These are phyloP conservation scores for Thelephora terrestris DNA, from an alignment of 1,284 basidiomycete genomes.

Conservation along the genomic window DNA sequence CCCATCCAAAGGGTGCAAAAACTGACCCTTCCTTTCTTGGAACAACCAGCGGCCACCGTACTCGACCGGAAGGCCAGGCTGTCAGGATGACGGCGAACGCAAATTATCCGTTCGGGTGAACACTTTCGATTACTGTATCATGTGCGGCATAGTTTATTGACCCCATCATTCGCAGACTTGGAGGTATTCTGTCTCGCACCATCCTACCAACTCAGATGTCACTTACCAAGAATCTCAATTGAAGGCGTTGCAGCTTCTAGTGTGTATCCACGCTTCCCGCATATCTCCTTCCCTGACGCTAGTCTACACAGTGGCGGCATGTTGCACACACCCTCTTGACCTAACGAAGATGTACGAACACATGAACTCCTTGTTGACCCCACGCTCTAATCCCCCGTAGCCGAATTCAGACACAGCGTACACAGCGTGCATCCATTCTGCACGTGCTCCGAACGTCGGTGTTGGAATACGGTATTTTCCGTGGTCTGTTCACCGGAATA, in stretches of 20 bases:
- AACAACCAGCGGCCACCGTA: too few relatives aligned
- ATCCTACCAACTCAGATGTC: neutral
- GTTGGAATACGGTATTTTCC: conserved; percentile 45
- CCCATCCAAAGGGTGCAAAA: too few relatives aligned
- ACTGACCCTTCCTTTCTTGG: too few relatives aligned
- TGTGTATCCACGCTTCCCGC: conserved; percentile 28
- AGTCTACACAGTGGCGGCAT: conserved; percentile 61
- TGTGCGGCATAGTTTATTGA: neutral
- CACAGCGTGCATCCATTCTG: conserved; percentile 44
- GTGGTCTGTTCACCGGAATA: conserved; percentile 74
- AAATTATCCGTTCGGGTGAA: conserved; percentile 57
- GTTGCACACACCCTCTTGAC: conserved; percentile 80
- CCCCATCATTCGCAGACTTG: conserved; percentile 41
- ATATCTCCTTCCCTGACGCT: conserved; percentile 4
- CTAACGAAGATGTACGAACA: conserved; percentile 70
- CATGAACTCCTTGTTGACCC: conserved; percentile 7
- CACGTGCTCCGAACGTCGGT: conserved; percentile 48
- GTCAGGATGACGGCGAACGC: conserved; percentile 19
- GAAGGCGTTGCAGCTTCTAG: conserved; percentile 69
- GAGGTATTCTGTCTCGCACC: conserved; percentile 38
- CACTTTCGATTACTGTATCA: conserved; percentile 3
- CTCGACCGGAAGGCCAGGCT: neutral
- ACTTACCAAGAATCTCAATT: neutral
- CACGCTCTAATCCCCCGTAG: conserved; percentile 16
- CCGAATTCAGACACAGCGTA: conserved; percentile 65